Evolutionary conservation across 2,329 filamentous ascomycete species (phyloP).

Genomic region (Hansfordia pulvinata): DNA sequence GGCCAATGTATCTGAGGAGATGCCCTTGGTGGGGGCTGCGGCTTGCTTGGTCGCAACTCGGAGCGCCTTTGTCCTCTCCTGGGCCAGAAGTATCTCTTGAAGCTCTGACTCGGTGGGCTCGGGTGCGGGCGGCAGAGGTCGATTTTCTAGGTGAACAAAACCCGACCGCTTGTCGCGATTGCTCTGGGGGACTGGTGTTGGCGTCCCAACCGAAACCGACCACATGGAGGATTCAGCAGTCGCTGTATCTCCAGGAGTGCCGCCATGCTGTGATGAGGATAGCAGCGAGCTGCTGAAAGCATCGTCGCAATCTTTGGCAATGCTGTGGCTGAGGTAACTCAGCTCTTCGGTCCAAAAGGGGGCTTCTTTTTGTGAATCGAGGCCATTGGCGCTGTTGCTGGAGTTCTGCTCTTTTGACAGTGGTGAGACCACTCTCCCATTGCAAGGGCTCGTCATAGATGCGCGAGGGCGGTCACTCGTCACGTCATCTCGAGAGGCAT

Average conservation of each 20-base stretch:
- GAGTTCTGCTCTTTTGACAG: slow-evolving; percentile 2
- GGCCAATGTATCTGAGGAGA: too few relatives aligned
- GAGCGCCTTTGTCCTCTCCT: slow-evolving; percentile 8
- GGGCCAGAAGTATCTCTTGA: slow-evolving; percentile 10
- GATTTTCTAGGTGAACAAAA: too few relatives aligned
- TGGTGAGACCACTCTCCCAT: too few relatives aligned
- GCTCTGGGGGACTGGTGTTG: slow-evolving; percentile 4
- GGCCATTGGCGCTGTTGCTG: slow-evolving; percentile 7
- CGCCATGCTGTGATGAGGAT: slow-evolving; percentile 6
- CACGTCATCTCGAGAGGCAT: slow-evolving; percentile 14
- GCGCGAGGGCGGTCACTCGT: slow-evolving; percentile 11
- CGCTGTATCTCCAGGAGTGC: slow-evolving; percentile 5
- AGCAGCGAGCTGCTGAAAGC: slow-evolving; percentile 64
- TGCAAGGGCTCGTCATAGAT: slow-evolving; percentile 9
- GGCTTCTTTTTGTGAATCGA: too few relatives aligned
- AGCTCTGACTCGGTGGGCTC: slow-evolving; percentile 17
- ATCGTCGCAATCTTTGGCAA: slow-evolving; percentile 83
- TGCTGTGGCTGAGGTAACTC: slow-evolving; percentile 68
- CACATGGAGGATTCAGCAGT: slow-evolving; percentile 2
- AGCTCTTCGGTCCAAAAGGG: slow-evolving; percentile 55
- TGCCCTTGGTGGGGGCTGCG: too few relatives aligned
- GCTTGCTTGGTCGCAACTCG: too few relatives aligned
- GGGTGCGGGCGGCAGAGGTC: slow-evolving; percentile 36
- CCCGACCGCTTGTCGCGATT: too few relatives aligned
- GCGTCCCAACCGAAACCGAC: slow-evolving; percentile 5